These are phyloP conservation scores for Centaurea solstitialis DNA, from an alignment of 129 eudicot genomes.

Conservation along the genomic window DNA sequence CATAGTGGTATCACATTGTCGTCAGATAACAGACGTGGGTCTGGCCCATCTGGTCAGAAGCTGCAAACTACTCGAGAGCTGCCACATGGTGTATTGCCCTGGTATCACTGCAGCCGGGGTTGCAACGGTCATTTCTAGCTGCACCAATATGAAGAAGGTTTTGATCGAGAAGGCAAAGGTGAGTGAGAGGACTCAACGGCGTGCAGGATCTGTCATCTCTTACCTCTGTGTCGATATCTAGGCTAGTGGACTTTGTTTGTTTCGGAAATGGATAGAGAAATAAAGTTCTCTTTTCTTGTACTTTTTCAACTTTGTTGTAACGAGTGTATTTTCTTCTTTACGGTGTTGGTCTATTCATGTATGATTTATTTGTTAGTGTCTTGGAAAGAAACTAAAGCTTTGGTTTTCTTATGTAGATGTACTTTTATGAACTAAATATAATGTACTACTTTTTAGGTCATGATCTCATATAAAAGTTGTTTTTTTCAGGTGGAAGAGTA, in stretches of 20 bases:
- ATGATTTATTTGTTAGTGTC: not conserved
- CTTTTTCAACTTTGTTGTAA: not conserved
- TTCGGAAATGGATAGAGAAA: not conserved
- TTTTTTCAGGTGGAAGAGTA: too few species aligned
- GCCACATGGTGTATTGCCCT: constrained; percentile 93
- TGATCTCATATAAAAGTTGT: too few species aligned
- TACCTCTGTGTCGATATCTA: constrained; percentile 85
- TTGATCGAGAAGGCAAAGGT: constrained; percentile 84
- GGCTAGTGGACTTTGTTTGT: not conserved
- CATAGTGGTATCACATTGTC: constrained; percentile 86
- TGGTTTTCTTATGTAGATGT: not conserved
- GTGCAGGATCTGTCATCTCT: constrained; percentile 83
- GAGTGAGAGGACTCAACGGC: constrained; percentile 73
- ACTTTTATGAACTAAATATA: not conserved
- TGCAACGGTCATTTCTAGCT: constrained; percentile 69
- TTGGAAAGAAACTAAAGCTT: not conserved
- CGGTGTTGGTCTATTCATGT: not conserved
- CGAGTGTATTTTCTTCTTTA: not conserved
- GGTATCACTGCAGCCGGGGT: constrained; percentile 78
- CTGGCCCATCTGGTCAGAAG: constrained; percentile 52
- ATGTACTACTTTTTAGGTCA: not conserved
- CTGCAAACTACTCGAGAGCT: constrained; percentile 64
- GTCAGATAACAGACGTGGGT: constrained; percentile 77
- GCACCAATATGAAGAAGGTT: constrained; percentile 75
- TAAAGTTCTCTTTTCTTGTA: not conserved